A percentile compares a stretch with the other conserved stretches of the same genome.
Conservation (phyloP, 306 rosid genomes). For the Rubus idaeus region DNA sequence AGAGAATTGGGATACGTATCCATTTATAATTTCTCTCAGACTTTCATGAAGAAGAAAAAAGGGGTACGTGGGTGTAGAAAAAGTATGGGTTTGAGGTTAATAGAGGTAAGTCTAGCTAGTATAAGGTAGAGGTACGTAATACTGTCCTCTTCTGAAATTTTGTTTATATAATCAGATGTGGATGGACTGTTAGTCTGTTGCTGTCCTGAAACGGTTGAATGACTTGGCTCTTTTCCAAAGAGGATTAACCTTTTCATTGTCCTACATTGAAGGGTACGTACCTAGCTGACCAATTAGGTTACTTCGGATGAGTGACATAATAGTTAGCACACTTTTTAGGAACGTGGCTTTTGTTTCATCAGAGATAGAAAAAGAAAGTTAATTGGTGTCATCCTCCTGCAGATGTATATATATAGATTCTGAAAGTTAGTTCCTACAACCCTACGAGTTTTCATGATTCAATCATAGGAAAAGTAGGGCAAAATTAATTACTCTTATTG, state of each 20-base stretch:
- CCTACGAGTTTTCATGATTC: slow-evolving; percentile 36
- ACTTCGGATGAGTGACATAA: slow-evolving; percentile 14
- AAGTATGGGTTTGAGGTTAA: neutral
- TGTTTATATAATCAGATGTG: neutral
- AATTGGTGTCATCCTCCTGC: slow-evolving; percentile 13
- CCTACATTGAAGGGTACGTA: neutral
- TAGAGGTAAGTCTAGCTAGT: neutral
- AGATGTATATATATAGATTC: slow-evolving; percentile 17
- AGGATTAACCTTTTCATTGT: neutral
- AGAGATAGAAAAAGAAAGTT: slow-evolving; percentile 13
- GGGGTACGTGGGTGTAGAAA: neutral
- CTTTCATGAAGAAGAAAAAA: neutral
- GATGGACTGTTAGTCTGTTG: neutral
- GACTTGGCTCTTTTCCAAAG: slow-evolving; percentile 16
- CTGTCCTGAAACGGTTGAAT: slow-evolving; percentile 1
- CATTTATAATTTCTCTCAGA: neutral
- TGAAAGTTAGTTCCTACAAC: slow-evolving; percentile 39
- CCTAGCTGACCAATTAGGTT: neutral
- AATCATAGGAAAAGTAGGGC: slow-evolving; percentile 37
- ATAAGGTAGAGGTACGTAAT: neutral
- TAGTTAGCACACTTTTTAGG: slow-evolving; percentile 14
- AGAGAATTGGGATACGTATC: neutral
- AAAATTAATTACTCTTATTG: slow-evolving; percentile 31
- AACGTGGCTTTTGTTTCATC: slow-evolving; percentile 14
- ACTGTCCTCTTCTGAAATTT: neutral